Conservation (phyloP, 75 land plant genomes). For the Cryptomeria japonica region DNA sequence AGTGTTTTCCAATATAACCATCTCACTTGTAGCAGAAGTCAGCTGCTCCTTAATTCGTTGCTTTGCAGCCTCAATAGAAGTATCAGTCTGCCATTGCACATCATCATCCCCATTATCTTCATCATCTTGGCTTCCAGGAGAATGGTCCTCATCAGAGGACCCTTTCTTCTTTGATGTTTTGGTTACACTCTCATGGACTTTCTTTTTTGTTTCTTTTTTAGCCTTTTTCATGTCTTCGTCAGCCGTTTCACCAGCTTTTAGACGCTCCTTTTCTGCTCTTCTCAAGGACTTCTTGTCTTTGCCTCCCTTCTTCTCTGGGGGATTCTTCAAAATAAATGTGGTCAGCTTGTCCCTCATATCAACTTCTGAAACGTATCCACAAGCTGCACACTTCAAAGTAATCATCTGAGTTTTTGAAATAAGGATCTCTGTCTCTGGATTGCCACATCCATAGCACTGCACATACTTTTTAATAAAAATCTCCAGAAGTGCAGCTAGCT, state of each 20-base stretch:
- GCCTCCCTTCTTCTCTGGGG: slow-evolving; percentile 88
- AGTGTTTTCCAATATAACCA: slow-evolving; percentile 84
- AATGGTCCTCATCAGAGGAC: slow-evolving; percentile 72
- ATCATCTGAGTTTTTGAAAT: slow-evolving; percentile 88
- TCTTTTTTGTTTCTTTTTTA: slow-evolving; percentile 75
- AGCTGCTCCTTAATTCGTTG: slow-evolving; percentile 89
- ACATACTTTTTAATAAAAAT: slow-evolving; percentile 97
- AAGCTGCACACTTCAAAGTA: slow-evolving; percentile 88
- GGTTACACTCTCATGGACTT: slow-evolving; percentile 33
- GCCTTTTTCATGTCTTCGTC: slow-evolving; percentile 83
- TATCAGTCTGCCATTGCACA: slow-evolving; percentile 97
- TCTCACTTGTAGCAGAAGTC: slow-evolving; percentile 85
- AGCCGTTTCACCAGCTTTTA: slow-evolving; percentile 87
- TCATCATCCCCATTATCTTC: slow-evolving; percentile 64
- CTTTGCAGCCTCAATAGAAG: slow-evolving; percentile 83
- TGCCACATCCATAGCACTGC: slow-evolving; percentile 97
- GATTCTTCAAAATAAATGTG: slow-evolving; percentile 91
- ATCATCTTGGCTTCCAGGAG: slow-evolving; percentile 66
- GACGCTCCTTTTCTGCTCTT: slow-evolving; percentile 91
- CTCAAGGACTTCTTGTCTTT: slow-evolving; percentile 89
- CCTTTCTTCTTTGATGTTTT: slow-evolving; percentile 39
- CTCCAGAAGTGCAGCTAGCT: slow-evolving; percentile 84
- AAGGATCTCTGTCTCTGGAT: slow-evolving; percentile 89
- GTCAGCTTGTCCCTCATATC: slow-evolving; percentile 98
- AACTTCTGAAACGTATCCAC: slow-evolving; percentile 87